Percentiles rank a stretch among this genome's conserved stretches.
These are phyloP conservation scores for Pseudoperonospora humuli DNA, from an alignment of 352 stramenopile species.

Conservation along the genomic window DNA sequence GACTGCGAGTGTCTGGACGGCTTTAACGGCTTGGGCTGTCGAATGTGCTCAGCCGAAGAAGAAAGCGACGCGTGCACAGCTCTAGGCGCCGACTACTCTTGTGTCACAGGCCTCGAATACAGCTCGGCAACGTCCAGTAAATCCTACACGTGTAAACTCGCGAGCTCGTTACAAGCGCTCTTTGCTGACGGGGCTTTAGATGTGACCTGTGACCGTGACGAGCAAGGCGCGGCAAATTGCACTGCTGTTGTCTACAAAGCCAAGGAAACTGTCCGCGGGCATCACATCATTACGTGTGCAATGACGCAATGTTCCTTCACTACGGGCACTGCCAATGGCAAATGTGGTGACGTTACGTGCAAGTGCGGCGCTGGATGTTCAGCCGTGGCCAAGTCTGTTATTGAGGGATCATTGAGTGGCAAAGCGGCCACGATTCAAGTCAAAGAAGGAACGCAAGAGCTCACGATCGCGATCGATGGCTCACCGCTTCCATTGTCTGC, in stretches of 20 bases:
- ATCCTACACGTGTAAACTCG: conserved; percentile 58
- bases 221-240: conserved; percentile 30
- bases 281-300: conserved; percentile 60
- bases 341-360: conserved; percentile 44
- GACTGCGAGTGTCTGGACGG: conserved; percentile 43
- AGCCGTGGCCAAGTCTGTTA: conserved; percentile 40
- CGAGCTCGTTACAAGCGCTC: conserved; percentile 38
- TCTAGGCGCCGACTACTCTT: conserved; percentile 31
- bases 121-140: conserved; percentile 30
- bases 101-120: conserved; percentile 43
- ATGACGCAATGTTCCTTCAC: conserved; percentile 44
- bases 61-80: conserved; percentile 2
- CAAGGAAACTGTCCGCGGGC: conserved; percentile 29
- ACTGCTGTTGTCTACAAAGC: conserved; percentile 57
- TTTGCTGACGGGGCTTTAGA: conserved; percentile 57
- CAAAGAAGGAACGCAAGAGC: conserved; percentile 21
- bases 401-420: conserved; percentile 55
- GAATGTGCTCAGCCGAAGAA: conserved; percentile 30
- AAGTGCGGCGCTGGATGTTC: conserved; percentile 51
- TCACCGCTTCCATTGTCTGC: conserved; percentile 62
- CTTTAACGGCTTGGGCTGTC: conserved; percentile 54
- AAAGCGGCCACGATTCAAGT: conserved; percentile 49
- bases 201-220: conserved; percentile 42
- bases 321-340: conserved; percentile 29
- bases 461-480: conserved; percentile 59